Percentiles rank a stretch among this genome's conserved stretches.
Conservation (phyloP, 2,329 filamentous ascomycete species). For the Neonectria hederae region DNA sequence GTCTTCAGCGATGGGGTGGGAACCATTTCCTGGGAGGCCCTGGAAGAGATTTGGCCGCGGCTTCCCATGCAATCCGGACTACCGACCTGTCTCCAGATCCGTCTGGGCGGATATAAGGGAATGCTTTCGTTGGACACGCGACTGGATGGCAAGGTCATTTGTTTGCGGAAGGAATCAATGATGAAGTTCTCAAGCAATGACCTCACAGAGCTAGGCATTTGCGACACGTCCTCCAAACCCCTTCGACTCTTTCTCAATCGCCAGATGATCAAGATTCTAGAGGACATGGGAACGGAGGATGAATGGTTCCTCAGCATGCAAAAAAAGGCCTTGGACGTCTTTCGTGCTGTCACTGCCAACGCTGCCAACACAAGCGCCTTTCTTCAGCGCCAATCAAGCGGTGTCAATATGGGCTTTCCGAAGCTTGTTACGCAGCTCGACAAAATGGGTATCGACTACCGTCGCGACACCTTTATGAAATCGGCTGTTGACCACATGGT, state of each 20-base stretch:
- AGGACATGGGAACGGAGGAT: conserved; percentile 73
- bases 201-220: conserved; percentile 72
- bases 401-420: conserved; percentile 67
- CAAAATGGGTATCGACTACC: conserved; percentile 70
- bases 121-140: conserved; percentile 76
- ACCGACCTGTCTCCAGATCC: conserved; percentile 78
- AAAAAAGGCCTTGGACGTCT: conserved; percentile 64
- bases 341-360: conserved; percentile 68
- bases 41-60: conserved; percentile 67
- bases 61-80: conserved; percentile 58
- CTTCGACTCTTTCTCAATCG: conserved; percentile 78
- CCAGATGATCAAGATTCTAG: conserved; percentile 85
- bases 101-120: conserved; percentile 79
- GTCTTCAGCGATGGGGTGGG: conserved; percentile 85
- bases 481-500: conserved; percentile 75
- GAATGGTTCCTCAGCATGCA: conserved; percentile 73
- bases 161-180: conserved; percentile 77
- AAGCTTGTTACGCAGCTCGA: conserved; percentile 69
- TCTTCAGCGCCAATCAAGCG: conserved; percentile 69
- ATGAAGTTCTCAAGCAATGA: conserved; percentile 74
- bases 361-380: conserved; percentile 72
- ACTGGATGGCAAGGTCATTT: conserved; percentile 66
- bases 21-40: conserved; percentile 70
- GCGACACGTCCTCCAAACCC: conserved; percentile 72
- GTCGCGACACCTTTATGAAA: conserved; percentile 74